These are phyloP conservation scores for Nidula microcarpa DNA, from an alignment of 768 basidiomycete genomes.

Conservation along the genomic window DNA sequence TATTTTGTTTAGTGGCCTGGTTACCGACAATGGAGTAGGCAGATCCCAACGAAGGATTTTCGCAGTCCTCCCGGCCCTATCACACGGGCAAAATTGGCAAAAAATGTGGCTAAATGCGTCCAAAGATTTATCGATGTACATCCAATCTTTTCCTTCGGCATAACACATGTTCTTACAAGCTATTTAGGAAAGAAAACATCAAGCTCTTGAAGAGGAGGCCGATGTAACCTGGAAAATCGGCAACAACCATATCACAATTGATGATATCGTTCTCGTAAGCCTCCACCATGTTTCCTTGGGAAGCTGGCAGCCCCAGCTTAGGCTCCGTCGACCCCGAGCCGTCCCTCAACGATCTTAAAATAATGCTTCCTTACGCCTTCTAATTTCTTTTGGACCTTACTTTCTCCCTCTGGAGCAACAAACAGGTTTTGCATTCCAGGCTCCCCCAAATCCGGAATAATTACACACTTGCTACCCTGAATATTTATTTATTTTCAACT, in stretches of 20 bases:
- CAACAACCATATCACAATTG: constrained; percentile 45
- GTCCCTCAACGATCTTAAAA: neutral
- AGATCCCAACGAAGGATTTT: constrained; percentile 82
- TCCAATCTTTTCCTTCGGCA: constrained; percentile 4
- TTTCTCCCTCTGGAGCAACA: too few species aligned
- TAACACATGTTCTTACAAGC: constrained; percentile 5
- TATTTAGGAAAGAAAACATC: constrained; percentile 43
- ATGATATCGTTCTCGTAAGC: constrained; percentile 71
- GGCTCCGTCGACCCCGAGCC: constrained; percentile 40
- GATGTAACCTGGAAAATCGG: constrained; percentile 67
- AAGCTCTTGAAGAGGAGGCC: constrained; percentile 60
- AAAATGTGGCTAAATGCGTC: constrained; percentile 77
- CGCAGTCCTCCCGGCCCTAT: constrained; percentile 75
- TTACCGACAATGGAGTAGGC: constrained; percentile 73
- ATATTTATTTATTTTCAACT: too few species aligned
- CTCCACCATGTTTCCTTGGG: constrained; percentile 83
- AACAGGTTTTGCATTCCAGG: too few species aligned
- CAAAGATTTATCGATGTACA: constrained; percentile 63
- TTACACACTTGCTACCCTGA: too few species aligned
- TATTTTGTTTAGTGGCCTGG: constrained; percentile 64
- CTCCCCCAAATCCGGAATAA: too few species aligned
- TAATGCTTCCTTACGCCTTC: neutral
- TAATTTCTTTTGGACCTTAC: too few species aligned
- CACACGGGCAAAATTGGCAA: constrained; percentile 72
- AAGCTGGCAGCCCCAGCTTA: constrained; percentile 78